Percentiles rank a stretch among this genome's conserved stretches.
Evolutionary conservation across 1,284 basidiomycete species (phyloP).

Genomic region (Stygiomarasmius scandens): DNA sequence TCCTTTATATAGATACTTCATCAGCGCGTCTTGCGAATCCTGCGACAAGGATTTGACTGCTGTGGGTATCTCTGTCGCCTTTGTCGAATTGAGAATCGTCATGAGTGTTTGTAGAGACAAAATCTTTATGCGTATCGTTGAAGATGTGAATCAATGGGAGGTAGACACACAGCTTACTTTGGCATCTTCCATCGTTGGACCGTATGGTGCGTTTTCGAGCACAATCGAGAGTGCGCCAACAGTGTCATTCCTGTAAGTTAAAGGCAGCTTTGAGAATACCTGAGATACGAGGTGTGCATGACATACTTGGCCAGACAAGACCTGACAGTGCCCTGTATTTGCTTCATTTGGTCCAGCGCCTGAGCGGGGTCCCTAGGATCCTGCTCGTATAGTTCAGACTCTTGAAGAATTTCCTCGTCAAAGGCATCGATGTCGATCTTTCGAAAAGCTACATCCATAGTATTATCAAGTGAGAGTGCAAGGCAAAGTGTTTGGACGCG

Average conservation of each 20-base stretch:
- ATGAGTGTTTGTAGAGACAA: conserved; percentile 85
- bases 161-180: conserved; percentile 60
- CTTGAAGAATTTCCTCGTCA: conserved; percentile 89
- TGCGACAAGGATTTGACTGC: conserved; percentile 77
- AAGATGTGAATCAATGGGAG: background rate
- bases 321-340: conserved; percentile 75
- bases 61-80: conserved; percentile 83
- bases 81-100: conserved; percentile 93
- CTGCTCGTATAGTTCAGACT: conserved; percentile 85
- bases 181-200: conserved; percentile 83
- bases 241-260: conserved; percentile 61
- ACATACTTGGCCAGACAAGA: conserved; percentile 70
- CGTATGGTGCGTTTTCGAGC: conserved; percentile 82
- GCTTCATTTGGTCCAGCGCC: conserved; percentile 76
- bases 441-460: conserved; percentile 80
- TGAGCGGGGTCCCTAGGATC: conserved; percentile 82
- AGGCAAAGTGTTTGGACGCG: background rate
- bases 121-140: conserved; percentile 45
- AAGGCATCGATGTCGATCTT: conserved; percentile 95
- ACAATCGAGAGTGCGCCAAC: conserved; percentile 71
- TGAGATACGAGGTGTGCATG: conserved; percentile 23
- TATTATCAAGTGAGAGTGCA: conserved; percentile 9
- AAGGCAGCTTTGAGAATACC: background rate
- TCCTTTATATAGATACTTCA: conserved; percentile 99
- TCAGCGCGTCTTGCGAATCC: conserved; percentile 89